These are phyloP conservation scores for Thozetella sp. DNA, from an alignment of 495 filamentous ascomycete genomes.

Conservation along the genomic window DNA sequence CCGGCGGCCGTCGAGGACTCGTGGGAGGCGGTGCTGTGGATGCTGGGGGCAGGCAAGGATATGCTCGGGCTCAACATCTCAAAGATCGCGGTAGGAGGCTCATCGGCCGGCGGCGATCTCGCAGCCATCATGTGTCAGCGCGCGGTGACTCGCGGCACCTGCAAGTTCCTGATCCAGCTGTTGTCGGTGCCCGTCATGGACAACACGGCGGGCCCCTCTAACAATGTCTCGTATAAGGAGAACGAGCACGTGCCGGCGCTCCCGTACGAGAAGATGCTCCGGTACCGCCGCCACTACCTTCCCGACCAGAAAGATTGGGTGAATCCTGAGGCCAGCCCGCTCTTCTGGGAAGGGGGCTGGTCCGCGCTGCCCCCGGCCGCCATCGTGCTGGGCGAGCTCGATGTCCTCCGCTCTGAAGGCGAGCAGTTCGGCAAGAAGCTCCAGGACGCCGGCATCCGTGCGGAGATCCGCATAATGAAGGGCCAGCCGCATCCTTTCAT, in stretches of 20 bases:
- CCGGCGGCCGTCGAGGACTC: constrained; percentile 59
- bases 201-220: constrained; percentile 50
- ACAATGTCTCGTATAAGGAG: constrained; percentile 46
- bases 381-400: constrained; percentile 58
- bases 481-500: constrained; percentile 66
- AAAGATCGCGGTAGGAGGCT: constrained; percentile 54
- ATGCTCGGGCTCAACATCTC: constrained; percentile 42
- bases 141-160: constrained; percentile 36
- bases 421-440: constrained; percentile 54
- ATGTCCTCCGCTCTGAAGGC: constrained; percentile 57
- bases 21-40: constrained; percentile 60
- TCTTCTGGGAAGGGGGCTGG: constrained; percentile 53
- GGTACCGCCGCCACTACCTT: constrained; percentile 60
- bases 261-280: constrained; percentile 57
- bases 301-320: constrained; percentile 43
- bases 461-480: constrained; percentile 57
- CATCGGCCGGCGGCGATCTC: constrained; percentile 58
- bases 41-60: constrained; percentile 38
- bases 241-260: constrained; percentile 53
- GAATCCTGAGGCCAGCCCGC: constrained; percentile 55
- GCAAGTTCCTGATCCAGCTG: constrained; percentile 47
- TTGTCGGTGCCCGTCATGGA: constrained; percentile 62
- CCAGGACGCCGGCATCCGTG: constrained; percentile 42
- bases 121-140: constrained; percentile 58
- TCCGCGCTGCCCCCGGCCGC: constrained; percentile 47